These are phyloP conservation scores for Stenogyne calaminthoides DNA, from an alignment of 305 asterid species.

Conservation along the genomic window DNA sequence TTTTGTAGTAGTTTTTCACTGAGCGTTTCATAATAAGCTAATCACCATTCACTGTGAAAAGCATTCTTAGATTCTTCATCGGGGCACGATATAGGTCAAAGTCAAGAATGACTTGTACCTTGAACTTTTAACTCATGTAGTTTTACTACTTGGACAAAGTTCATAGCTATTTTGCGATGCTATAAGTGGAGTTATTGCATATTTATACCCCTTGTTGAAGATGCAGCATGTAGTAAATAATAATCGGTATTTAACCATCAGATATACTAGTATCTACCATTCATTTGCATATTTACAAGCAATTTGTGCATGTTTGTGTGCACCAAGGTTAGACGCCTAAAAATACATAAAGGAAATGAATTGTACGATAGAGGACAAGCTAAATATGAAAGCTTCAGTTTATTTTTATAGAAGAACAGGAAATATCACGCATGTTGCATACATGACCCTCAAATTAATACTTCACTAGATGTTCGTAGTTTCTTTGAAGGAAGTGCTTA, in stretches of 20 bases:
- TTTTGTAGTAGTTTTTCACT: neutral
- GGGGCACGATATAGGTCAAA: neutral
- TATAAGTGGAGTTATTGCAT: neutral
- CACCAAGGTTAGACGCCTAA: neutral
- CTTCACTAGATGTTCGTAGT: neutral
- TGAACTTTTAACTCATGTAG: neutral
- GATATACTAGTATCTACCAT: neutral
- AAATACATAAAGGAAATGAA: neutral
- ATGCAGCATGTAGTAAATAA: neutral
- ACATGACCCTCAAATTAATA: slow-evolving; percentile 13
- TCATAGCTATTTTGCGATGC: neutral
- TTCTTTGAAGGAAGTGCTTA: neutral
- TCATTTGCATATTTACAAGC: neutral
- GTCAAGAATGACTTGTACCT: neutral
- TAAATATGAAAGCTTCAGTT: neutral
- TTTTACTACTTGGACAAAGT: neutral
- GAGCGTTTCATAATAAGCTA: slow-evolving; percentile 13
- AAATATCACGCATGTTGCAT: neutral
- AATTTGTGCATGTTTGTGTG: neutral
- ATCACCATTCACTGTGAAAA: slow-evolving; percentile 13
- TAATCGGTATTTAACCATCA: neutral
- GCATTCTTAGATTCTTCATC: neutral
- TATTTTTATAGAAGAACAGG: neutral
- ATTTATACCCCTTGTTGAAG: neutral
- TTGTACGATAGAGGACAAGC: neutral